Percentiles rank a stretch among this genome's conserved stretches.
Conservation (phyloP, 1,284 basidiomycete genomes). For the Neonothopanus nambi region DNA sequence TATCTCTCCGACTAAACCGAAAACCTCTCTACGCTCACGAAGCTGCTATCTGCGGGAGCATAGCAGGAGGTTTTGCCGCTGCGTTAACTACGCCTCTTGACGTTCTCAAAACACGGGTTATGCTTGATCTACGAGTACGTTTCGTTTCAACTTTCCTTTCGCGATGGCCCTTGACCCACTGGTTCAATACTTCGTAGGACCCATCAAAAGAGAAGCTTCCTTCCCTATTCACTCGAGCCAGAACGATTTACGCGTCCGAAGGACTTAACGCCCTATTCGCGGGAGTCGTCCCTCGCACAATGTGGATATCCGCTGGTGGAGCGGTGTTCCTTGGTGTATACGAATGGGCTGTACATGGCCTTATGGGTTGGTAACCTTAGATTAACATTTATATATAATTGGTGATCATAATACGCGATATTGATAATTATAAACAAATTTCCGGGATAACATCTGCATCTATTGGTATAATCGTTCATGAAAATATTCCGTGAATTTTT, state of each 20-base stretch:
- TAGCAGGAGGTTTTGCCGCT: conserved; percentile 90
- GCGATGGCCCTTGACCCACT: neutral
- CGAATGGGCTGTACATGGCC: conserved; percentile 59
- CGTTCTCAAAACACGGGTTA: conserved; percentile 96
- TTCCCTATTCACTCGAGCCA: conserved; percentile 55
- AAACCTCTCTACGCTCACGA: conserved; percentile 75
- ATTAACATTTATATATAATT: no score
- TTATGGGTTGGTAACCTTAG: no score
- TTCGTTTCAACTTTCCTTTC: neutral
- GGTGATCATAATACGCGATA: no score
- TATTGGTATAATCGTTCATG: no score
- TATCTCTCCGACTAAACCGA: conserved; percentile 51
- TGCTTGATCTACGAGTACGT: conserved; percentile 85
- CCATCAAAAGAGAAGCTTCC: neutral
- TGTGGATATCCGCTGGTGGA: conserved; percentile 96
- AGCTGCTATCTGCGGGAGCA: conserved; percentile 88
- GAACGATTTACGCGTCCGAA: conserved; percentile 71
- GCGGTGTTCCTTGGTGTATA: conserved; percentile 97
- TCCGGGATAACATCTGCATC: no score
- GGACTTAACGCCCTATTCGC: conserved; percentile 80
- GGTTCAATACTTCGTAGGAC: no score
- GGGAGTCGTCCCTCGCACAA: conserved; percentile 87
- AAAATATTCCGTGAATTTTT: no score
- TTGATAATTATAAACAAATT: no score
- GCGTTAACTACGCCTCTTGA: conserved; percentile 93